phyloP scores from a whole-genome alignment of 345 rosid species.

The Laguncularia racemosa region DNA sequence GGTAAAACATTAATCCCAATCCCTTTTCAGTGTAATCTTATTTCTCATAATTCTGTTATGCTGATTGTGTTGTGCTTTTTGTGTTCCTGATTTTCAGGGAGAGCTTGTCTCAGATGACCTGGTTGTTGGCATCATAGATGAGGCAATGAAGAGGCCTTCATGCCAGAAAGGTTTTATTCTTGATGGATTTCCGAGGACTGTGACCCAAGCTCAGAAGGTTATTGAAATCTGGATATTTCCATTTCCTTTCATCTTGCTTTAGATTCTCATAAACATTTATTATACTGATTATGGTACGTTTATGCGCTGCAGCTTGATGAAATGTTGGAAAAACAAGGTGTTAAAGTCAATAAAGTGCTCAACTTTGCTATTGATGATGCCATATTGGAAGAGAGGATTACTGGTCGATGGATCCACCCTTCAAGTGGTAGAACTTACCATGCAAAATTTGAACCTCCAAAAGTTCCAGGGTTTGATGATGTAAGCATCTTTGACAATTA shows the following conservation, averaged over 20 bases:
- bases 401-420: slow-evolving; percentile 99
- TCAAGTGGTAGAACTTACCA: slow-evolving; percentile 94
- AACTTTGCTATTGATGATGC: slow-evolving; percentile 92
- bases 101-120: slow-evolving; percentile 96
- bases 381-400: slow-evolving; percentile 90
- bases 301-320: slow-evolving; percentile 69
- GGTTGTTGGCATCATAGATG: slow-evolving; percentile 95
- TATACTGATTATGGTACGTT: neutral
- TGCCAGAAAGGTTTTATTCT: slow-evolving; percentile 97
- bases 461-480: slow-evolving; percentile 83
- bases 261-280: neutral
- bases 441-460: slow-evolving; percentile 86
- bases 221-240: neutral
- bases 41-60: neutral
- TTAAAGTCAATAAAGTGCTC: slow-evolving; percentile 73
- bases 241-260: neutral
- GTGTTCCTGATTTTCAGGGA: slow-evolving; percentile 43
- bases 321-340: slow-evolving; percentile 84
- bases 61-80: neutral
- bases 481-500: slow-evolving; percentile 33
- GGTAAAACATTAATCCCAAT: slow-evolving; percentile 26
- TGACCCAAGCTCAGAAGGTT: slow-evolving; percentile 91
- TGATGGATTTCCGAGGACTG: slow-evolving; percentile 97
- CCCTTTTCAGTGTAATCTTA: neutral
- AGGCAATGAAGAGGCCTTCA: slow-evolving; percentile 89